Conservation (phyloP, 495 filamentous ascomycete genomes). For the Penicillium lividum region DNA sequence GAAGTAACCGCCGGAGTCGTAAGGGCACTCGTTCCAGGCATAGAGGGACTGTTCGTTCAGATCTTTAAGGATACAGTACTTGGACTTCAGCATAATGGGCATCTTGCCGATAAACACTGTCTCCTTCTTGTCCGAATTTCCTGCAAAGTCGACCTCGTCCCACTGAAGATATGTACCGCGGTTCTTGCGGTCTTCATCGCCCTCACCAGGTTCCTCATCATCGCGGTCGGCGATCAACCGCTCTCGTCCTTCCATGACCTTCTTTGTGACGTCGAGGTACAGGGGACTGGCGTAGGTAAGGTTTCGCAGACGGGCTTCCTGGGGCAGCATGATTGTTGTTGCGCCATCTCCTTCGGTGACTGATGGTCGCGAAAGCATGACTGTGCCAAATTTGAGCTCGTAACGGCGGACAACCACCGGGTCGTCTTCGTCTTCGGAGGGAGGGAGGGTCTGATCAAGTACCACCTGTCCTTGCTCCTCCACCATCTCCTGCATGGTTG, state of each 20-base stretch:
- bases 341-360: slow-evolving; percentile 91
- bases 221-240: slow-evolving; percentile 57
- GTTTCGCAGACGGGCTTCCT: slow-evolving; percentile 91
- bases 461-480: slow-evolving; percentile 84
- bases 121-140: slow-evolving; percentile 64
- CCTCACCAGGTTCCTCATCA: slow-evolving; percentile 50
- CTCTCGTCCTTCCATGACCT: slow-evolving; percentile 78
- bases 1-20: slow-evolving; percentile 97
- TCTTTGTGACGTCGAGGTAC: slow-evolving; percentile 80
- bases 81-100: slow-evolving; percentile 95
- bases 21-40: slow-evolving; percentile 89
- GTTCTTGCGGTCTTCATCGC: slow-evolving; percentile 43
- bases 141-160: slow-evolving; percentile 54
- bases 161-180: slow-evolving; percentile 51
- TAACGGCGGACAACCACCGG: slow-evolving; percentile 83
- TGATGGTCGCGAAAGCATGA: slow-evolving; percentile 79
- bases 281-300: slow-evolving; percentile 92
- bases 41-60: slow-evolving; percentile 80
- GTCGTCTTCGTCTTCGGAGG: slow-evolving; percentile 63
- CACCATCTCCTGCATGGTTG: slow-evolving; percentile 89
- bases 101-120: slow-evolving; percentile 88
- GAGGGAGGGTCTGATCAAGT: slow-evolving; percentile 83
- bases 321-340: slow-evolving; percentile 77
- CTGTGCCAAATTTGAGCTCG: slow-evolving; percentile 86
- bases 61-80: slow-evolving; percentile 84